Conservation (phyloP, 352 stramenopile genomes). For the Phytophthora hibernalis region DNA sequence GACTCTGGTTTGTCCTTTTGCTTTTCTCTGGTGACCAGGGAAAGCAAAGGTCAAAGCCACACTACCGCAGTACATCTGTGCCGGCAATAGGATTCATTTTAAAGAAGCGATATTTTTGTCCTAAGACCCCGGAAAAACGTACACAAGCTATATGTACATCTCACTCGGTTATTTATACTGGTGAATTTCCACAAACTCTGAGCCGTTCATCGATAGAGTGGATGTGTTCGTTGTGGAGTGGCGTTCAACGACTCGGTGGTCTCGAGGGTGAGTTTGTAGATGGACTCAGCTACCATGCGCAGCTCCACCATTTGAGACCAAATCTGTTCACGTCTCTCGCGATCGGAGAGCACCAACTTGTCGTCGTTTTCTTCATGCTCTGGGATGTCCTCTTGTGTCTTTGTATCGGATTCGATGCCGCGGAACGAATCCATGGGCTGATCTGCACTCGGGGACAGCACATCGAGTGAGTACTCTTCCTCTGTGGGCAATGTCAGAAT, state of each 20-base stretch:
- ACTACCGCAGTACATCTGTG: too few species aligned
- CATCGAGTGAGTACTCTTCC: conserved; percentile 31
- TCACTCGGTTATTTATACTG: too few species aligned
- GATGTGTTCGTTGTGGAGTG: background rate
- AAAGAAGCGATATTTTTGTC: too few species aligned
- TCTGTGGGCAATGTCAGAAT: conserved; percentile 14
- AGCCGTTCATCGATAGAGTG: background rate
- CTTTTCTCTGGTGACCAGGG: too few species aligned
- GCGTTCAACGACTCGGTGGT: conserved; percentile 36
- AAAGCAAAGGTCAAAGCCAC: too few species aligned
- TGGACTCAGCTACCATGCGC: conserved; percentile 50
- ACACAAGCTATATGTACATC: too few species aligned
- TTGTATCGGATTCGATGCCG: conserved; percentile 7
- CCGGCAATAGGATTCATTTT: too few species aligned
- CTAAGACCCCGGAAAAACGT: too few species aligned
- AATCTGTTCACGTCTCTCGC: conserved; percentile 38
- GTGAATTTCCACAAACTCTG: too few species aligned
- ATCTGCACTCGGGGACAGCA: conserved; percentile 36
- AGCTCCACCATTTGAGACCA: conserved; percentile 60
- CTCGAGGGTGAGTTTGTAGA: conserved; percentile 53
- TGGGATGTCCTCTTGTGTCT: background rate
- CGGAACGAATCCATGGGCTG: conserved; percentile 35
- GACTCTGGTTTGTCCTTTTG: too few species aligned
- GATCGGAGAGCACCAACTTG: conserved; percentile 23
- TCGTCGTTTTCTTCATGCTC: conserved; percentile 10